Conservation (phyloP, 1,139 yeast genomes). For the Trichomonascaceae sp. region DNA sequence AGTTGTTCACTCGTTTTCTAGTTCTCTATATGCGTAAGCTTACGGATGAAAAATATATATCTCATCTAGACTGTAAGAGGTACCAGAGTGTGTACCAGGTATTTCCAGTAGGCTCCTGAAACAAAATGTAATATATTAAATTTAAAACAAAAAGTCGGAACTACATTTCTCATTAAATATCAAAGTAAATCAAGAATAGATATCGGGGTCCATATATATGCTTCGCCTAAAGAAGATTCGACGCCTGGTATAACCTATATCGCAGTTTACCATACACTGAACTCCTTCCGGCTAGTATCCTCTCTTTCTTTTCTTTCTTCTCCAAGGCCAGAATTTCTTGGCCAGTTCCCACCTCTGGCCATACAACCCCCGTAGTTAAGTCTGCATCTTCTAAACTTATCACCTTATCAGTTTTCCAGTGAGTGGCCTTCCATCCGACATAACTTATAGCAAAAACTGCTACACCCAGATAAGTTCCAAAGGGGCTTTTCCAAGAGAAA, state of each 20-base stretch:
- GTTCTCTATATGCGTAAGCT: too few species aligned
- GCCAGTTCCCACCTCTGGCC: constrained; percentile 22
- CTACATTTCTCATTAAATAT: not conserved
- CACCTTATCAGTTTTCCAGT: constrained; percentile 24
- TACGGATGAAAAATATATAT: too few species aligned
- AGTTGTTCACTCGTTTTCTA: too few species aligned
- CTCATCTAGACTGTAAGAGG: too few species aligned
- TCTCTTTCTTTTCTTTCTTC: constrained; percentile 12
- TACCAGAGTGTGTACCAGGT: too few species aligned
- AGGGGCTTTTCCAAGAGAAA: constrained; percentile 27
- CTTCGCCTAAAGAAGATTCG: constrained; percentile 7
- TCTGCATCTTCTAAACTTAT: constrained; percentile 18
- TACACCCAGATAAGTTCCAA: constrained; percentile 25
- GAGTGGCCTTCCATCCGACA: constrained; percentile 24
- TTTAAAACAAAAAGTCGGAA: not conserved
- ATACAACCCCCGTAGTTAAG: constrained; percentile 19
- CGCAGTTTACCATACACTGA: constrained; percentile 11
- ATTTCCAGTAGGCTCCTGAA: too few species aligned
- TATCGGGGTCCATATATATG: not conserved
- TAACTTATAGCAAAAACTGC: constrained; percentile 22
- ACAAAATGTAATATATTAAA: too few species aligned
- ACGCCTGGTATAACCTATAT: constrained; percentile 10
- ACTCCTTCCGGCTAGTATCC: constrained; percentile 4
- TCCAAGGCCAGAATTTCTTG: constrained; percentile 18
- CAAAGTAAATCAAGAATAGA: not conserved